Conservation (phyloP, 805 yeast genomes). For the Nakazawaea ishiwadae region DNA sequence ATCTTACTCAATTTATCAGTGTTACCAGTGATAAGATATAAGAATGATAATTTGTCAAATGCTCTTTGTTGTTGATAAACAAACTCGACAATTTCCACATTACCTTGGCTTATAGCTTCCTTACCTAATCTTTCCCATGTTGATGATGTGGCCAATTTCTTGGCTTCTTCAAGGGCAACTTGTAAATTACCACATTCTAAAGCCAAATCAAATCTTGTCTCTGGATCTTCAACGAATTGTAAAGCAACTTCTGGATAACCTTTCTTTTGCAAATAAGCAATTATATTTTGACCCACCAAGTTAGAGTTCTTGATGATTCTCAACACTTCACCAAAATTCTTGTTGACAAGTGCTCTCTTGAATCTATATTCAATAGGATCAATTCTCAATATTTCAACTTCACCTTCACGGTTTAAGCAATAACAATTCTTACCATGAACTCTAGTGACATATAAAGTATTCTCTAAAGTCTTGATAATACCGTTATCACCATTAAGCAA, state of each 20-base stretch:
- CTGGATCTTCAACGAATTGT: slow-evolving; percentile 95
- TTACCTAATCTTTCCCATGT: slow-evolving; percentile 81
- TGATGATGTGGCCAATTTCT: slow-evolving; percentile 56
- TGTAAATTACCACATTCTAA: slow-evolving; percentile 86
- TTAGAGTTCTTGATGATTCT: slow-evolving; percentile 84
- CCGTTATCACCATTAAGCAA: slow-evolving; percentile 94
- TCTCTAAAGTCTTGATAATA: slow-evolving; percentile 85
- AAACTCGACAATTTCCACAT: slow-evolving; percentile 76
- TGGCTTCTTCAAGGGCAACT: slow-evolving; percentile 88
- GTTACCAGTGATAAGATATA: slow-evolving; percentile 84
- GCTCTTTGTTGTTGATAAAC: slow-evolving; percentile 83
- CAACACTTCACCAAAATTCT: slow-evolving; percentile 87
- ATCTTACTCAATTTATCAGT: slow-evolving; percentile 68
- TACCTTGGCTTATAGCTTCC: slow-evolving; percentile 90
- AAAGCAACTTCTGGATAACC: slow-evolving; percentile 98
- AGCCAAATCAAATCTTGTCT: slow-evolving; percentile 92
- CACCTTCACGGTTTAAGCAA: slow-evolving; percentile 82
- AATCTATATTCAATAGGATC: slow-evolving; percentile 98
- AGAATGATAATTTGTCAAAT: slow-evolving; percentile 86
- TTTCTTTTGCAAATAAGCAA: slow-evolving; percentile 87
- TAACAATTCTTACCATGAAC: slow-evolving; percentile 68
- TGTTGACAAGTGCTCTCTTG: slow-evolving; percentile 86
- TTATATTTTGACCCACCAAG: slow-evolving; percentile 95
- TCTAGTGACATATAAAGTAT: slow-evolving; percentile 76
- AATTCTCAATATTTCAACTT: slow-evolving; percentile 69